A percentile compares a stretch with the other conserved stretches of the same genome.
phyloP scores from a whole-genome alignment of 768 basidiomycete species.

The Naematelia aurantialba region DNA sequence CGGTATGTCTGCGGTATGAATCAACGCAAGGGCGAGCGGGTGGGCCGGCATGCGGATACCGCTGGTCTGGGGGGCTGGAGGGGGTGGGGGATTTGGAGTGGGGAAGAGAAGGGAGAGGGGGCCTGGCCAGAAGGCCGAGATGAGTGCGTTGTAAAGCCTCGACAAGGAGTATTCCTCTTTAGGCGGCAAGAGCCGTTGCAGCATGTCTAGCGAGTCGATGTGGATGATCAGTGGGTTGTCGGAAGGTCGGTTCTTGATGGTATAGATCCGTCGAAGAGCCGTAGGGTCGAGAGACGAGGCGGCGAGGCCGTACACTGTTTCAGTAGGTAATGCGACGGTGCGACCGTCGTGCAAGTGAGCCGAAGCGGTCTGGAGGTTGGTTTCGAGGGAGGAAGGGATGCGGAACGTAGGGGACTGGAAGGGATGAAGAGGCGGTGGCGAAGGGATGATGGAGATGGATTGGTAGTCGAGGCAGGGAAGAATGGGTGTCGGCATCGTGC shows the following conservation, averaged over 20 bases:
- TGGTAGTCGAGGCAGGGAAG: slow-evolving; percentile 28
- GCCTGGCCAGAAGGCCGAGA: slow-evolving; percentile 90
- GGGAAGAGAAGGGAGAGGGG: slow-evolving; percentile 90
- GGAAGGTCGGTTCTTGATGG: slow-evolving; percentile 82
- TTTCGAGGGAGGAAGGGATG: slow-evolving; percentile 22
- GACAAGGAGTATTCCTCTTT: slow-evolving; percentile 59
- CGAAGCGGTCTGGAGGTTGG: slow-evolving; percentile 32
- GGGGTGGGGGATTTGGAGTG: slow-evolving; percentile 53
- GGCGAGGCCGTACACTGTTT: slow-evolving; percentile 98
- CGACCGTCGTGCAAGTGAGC: slow-evolving; percentile 36
- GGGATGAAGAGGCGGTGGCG: slow-evolving; percentile 22
- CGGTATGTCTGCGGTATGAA: slow-evolving; percentile 67
- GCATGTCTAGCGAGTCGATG: slow-evolving; percentile 80
- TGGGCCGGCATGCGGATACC: slow-evolving; percentile 94
- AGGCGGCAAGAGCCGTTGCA: slow-evolving; percentile 67
- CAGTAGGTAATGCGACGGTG: slow-evolving; percentile 81
- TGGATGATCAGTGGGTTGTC: slow-evolving; percentile 99
- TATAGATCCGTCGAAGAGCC: slow-evolving; percentile 72
- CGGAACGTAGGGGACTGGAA: slow-evolving; percentile 30
- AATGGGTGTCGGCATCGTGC: slow-evolving; percentile 32
- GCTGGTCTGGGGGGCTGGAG: slow-evolving; percentile 51
- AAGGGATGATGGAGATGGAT: slow-evolving; percentile 22
- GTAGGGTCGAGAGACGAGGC: slow-evolving; percentile 63
- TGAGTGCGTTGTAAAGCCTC: slow-evolving; percentile 65
- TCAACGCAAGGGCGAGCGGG: slow-evolving; percentile 84